These are phyloP conservation scores for Aspergillus kassunensis DNA, from an alignment of 495 filamentous ascomycete species.

Conservation along the genomic window DNA sequence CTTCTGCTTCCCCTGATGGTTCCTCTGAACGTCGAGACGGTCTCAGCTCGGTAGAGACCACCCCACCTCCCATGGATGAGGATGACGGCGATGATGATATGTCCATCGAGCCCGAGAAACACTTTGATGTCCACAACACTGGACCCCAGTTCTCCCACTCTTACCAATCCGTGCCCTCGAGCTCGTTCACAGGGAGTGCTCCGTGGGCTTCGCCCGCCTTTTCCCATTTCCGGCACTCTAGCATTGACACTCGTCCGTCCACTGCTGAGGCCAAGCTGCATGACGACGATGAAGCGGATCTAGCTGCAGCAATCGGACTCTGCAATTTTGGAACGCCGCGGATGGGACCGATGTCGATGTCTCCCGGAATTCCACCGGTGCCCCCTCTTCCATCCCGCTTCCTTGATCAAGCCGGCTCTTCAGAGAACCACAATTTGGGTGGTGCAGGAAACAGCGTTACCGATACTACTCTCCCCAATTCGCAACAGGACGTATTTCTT, in stretches of 20 bases:
- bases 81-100: slow-evolving; percentile 42
- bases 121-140: slow-evolving; percentile 54
- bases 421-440: slow-evolving; percentile 24
- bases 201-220: slow-evolving; percentile 45
- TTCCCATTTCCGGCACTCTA: slow-evolving; percentile 48
- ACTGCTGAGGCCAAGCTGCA: slow-evolving; percentile 55
- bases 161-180: slow-evolving; percentile 72
- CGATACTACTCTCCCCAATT: slow-evolving; percentile 34
- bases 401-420: slow-evolving; percentile 34
- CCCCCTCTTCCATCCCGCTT: slow-evolving; percentile 68
- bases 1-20: slow-evolving; percentile 75
- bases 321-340: slow-evolving; percentile 88
- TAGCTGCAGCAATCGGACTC: slow-evolving; percentile 88
- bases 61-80: slow-evolving; percentile 50
- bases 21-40: slow-evolving; percentile 72
- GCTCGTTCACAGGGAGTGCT: slow-evolving; percentile 44
- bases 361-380: slow-evolving; percentile 78
- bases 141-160: slow-evolving; percentile 70
- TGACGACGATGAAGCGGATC: slow-evolving; percentile 58
- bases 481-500: slow-evolving; percentile 36
- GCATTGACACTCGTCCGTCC: slow-evolving; percentile 59
- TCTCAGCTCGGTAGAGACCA: slow-evolving; percentile 55
- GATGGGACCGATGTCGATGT: slow-evolving; percentile 63
- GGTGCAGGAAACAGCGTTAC: slow-evolving; percentile 41
- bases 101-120: slow-evolving; percentile 39